Evolutionary conservation across 2,329 filamentous ascomycete species (phyloP).

Genomic region (Cadophora malorum): DNA sequence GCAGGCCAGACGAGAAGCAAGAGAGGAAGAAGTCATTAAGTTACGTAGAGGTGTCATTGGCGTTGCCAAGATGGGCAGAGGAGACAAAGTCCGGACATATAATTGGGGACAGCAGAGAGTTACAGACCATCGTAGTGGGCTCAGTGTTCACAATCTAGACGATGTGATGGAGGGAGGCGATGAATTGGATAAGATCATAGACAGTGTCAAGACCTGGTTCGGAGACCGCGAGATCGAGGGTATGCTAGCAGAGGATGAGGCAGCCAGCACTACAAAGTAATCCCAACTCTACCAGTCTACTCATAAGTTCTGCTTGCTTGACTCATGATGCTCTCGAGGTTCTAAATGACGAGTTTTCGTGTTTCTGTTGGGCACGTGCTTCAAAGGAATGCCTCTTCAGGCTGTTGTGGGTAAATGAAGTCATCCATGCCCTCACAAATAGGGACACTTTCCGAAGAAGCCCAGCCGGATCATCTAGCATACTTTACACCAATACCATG

Average conservation of each 20-base stretch:
- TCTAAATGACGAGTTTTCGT: not conserved
- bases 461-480: conserved; percentile 2
- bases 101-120: conserved; percentile 75
- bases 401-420: conserved; percentile 30
- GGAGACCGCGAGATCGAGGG: conserved; percentile 68
- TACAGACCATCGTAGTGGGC: conserved; percentile 74
- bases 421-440: conserved; percentile 2
- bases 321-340: not conserved
- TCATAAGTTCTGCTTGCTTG: not conserved
- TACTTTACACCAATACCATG: not conserved
- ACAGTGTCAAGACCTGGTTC: conserved; percentile 71
- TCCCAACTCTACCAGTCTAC: conserved; percentile 6
- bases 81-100: conserved; percentile 88
- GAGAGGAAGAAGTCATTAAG: conserved; percentile 79
- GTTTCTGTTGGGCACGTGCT: not conserved
- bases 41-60: conserved; percentile 81
- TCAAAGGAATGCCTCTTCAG: not conserved
- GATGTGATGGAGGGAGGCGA: conserved; percentile 70
- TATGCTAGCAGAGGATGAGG: conserved; percentile 58
- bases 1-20: conserved; percentile 77
- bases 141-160: conserved; percentile 69
- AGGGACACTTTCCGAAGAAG: not conserved
- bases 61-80: conserved; percentile 81
- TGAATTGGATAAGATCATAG: conserved; percentile 69
- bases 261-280: conserved; percentile 35